Base-by-base conservation (phyloP, 768 basidiomycete species). In the Leccinum truebloodii region DNA sequence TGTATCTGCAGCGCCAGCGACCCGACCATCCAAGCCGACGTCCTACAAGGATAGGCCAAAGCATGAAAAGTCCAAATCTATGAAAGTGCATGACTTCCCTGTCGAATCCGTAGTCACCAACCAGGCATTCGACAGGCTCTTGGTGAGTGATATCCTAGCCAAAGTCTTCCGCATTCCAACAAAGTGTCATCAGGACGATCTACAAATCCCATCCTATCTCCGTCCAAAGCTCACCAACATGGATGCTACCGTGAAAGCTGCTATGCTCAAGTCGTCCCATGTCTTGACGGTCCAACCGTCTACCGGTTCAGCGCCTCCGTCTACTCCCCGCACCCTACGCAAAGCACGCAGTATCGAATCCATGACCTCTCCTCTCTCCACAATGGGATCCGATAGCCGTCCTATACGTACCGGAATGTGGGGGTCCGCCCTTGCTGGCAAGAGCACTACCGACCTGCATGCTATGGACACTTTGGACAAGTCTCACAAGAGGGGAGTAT, bases 241-340 rank as follows among this genome's bases (percentile, higher is more conserved):
- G 84, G 92, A 95, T 59, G 77, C 87, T 0, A 86, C 88, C 1
- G 90, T 96, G 54, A 96, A 96, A 71, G 92, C 90, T 5, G 91
- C 90, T 13, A 95, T 96, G 91, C 78, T 96, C 58, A 93, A 91
- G 70, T 92, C 92, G 0, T 93, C 92, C 1, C 86, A 88, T 32
- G 82, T 83, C 28, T 77, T 91, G 71, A 75, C 81, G 20, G 72
- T 78, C 8, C 79, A 75, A 60, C 77, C 77, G 30, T 68, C 72
- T 26, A 64, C 74, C 28, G 69, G 50, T 35, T 66, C 72, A 51
- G 49, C 18, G 4, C 26, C 52, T 41, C 82, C 84, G 3, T 64
- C 70, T 18, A 82, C 85, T 4, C 84, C 88, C 28, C 81, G 81
- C 52, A 76, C 83, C 20, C 73, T 92, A 35, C 85, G 92, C 50